Conservation (phyloP, 345 rosid genomes). For the Lepidium africanum region DNA sequence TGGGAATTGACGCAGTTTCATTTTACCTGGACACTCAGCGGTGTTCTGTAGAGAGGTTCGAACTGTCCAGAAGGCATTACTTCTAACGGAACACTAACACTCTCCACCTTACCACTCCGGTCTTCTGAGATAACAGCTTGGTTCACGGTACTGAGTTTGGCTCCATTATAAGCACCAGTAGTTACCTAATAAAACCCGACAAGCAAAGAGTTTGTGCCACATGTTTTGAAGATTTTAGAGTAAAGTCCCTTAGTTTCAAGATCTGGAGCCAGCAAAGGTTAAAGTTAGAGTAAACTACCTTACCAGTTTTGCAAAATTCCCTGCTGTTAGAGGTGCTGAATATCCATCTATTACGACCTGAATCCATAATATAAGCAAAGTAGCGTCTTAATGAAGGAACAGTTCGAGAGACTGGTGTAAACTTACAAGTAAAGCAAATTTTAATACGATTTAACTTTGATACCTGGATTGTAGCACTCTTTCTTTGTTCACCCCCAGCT, state of each 20-base stretch:
- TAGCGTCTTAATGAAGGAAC: background rate
- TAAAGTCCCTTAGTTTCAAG: background rate
- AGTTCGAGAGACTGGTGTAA: background rate
- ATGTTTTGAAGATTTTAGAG: background rate
- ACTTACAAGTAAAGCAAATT: background rate
- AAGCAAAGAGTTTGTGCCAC: background rate
- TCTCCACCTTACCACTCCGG: slow-evolving; percentile 40
- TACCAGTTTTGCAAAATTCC: slow-evolving; percentile 91
- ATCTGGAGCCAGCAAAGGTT: slow-evolving; percentile 10
- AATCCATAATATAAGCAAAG: slow-evolving; percentile 11
- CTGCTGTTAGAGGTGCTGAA: slow-evolving; percentile 87
- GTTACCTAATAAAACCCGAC: slow-evolving; percentile 36
- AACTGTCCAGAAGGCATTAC: slow-evolving; percentile 89
- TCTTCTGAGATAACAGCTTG: slow-evolving; percentile 70
- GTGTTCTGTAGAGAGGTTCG: slow-evolving; percentile 84
- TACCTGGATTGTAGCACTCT: slow-evolving; percentile 76
- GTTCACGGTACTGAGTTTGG: slow-evolving; percentile 47
- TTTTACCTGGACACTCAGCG: slow-evolving; percentile 63
- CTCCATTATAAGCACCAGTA: slow-evolving; percentile 76
- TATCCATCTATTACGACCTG: slow-evolving; percentile 83
- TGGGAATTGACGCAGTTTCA: background rate
- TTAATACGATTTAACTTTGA: background rate
- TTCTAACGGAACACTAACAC: slow-evolving; percentile 71
- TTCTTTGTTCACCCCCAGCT: slow-evolving; percentile 68
- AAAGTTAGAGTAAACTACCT: slow-evolving; percentile 58